Base-by-base conservation (phyloP, 495 filamentous ascomycete genomes). In the Lindgomyces ingoldianus region DNA sequence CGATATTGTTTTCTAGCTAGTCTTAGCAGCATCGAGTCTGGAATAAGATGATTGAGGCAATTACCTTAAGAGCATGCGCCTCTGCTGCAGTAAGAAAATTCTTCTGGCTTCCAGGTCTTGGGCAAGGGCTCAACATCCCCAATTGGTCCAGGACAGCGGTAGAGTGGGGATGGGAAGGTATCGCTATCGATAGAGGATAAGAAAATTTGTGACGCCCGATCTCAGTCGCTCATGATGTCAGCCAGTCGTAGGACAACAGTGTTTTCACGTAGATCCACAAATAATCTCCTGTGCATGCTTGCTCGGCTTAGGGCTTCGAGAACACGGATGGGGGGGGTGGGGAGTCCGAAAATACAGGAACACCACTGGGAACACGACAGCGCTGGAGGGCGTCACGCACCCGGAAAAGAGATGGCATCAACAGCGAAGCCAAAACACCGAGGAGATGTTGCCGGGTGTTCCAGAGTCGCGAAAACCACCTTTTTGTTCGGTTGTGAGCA, bases 161-260 rank as follows among this genome's bases (percentile, higher is more conserved):
- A n/a, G 9, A 18, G 60, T 33, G 36, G 50, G 25, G 51, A 56
- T 24, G 60, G 59, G 27, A 1, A 27, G 36, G 19, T 62, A 67
- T 65, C 56, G 62, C 24, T 65, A 65, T 67, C 57, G 64, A 67
- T 67, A 67, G 63, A 50, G 57, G 64, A 67, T 67, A 67, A 67
- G 58, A 57, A 57, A 53, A 55, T 46, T 27, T 57, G 49, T 50
- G 48, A 44, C 21, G 45, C 57, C 41, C 36, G 47, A 29, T 56
- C 24, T 58, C 33, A 30, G 45, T 11, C 18, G 11, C 36, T 33
- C 63, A 65, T 30, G 29, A 6, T 48, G 61, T 16, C 9, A 39
- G 16, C 62, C 62, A 65, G 62, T 65, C 18, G 56, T 30, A 41
- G 41, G 22, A 48, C n/a, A 24, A 24, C 19, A n/a, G 47, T 18